Evolutionary conservation across 2,329 filamentous ascomycete species (phyloP), one percentile per base, ranked within the genome.

Genomic region (Cercospora sesami): DNA sequence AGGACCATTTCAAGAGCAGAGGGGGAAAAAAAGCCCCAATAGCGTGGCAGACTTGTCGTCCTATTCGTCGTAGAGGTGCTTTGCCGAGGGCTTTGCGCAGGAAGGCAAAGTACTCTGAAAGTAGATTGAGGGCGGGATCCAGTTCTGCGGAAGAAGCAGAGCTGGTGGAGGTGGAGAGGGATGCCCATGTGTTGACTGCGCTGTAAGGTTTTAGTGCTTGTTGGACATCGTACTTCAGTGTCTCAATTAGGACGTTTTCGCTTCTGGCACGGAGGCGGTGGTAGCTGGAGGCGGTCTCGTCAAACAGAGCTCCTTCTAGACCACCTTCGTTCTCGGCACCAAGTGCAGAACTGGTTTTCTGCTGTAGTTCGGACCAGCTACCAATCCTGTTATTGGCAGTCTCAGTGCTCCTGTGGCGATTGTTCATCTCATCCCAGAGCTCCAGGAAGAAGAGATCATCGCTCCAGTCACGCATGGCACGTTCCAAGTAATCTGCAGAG

Each of bases 361-460:
- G 88, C 69, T 91, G 93, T 28, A 96, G 89, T 72, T 94, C 88
- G 51, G 90, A 88, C 70, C 93, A 86, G 70, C 86, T 91, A 23
- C 73, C 71, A 23, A 60, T 53, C 10, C 45, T 36, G 4, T 63
- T 81, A 79, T 16, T 89, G 89, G 1, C 91, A 8, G 60, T 64
- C 68, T 87, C 83, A 39, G 82, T 78, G 67, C 85, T 76, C 55
- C 80, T 80, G 42, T 89, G 88, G 66, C 92, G 87, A 61, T 86
- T 84, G 79, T 97, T 91, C 3, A 99, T 85, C 77, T 97, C 91
- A 63, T 93, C 90, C 92, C 93, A 98, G 2, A 99, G 83, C 45
- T 91, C 89, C 18, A 97, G 85, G 79, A 98, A 99, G 81, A 99
- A 97, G 77, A 96, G 88, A 78, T 98, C 94, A 75, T 97, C 94